These are phyloP conservation scores for Plenodomus biglobosus DNA, from an alignment of 2,329 filamentous ascomycete genomes.

Conservation along the genomic window DNA sequence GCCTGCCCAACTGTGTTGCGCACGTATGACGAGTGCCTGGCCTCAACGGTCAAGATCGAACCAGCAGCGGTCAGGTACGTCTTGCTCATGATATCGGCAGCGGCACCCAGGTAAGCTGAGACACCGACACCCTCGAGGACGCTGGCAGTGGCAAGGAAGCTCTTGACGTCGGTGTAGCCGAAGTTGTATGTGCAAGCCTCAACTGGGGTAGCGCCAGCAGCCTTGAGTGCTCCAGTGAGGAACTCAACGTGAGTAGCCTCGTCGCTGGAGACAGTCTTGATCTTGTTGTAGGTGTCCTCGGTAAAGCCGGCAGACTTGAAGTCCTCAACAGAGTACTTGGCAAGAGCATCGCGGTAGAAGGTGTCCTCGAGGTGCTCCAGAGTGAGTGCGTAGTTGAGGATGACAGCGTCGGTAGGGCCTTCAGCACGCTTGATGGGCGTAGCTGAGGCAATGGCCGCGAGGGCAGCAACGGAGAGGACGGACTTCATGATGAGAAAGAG, in stretches of 20 bases:
- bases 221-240: conserved; percentile 50
- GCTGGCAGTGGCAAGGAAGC: conserved; percentile 56
- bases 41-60: conserved; percentile 65
- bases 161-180: conserved; percentile 49
- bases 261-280: conserved; percentile 59
- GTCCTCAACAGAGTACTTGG: conserved; percentile 52
- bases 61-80: conserved; percentile 63
- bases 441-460: conserved; percentile 15
- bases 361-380: conserved; percentile 57
- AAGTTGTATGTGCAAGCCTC: conserved; percentile 60
- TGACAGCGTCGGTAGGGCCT: conserved; percentile 26
- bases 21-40: conserved; percentile 65
- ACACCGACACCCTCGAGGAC: conserved; percentile 61
- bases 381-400: conserved; percentile 50
- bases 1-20: conserved; percentile 52
- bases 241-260: conserved; percentile 62
- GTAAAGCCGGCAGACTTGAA: conserved; percentile 38
- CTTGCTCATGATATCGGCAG: conserved; percentile 59
- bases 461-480: conserved; percentile 10
- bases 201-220: conserved; percentile 55
- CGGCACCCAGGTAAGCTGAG: conserved; percentile 64
- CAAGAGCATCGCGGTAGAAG: conserved; percentile 64
- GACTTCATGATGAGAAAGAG: conserved; percentile 17
- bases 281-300: conserved; percentile 58
- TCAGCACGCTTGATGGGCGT: conserved; percentile 31